Conservation (phyloP, 805 yeast genomes). For the Candida stauntonica region DNA sequence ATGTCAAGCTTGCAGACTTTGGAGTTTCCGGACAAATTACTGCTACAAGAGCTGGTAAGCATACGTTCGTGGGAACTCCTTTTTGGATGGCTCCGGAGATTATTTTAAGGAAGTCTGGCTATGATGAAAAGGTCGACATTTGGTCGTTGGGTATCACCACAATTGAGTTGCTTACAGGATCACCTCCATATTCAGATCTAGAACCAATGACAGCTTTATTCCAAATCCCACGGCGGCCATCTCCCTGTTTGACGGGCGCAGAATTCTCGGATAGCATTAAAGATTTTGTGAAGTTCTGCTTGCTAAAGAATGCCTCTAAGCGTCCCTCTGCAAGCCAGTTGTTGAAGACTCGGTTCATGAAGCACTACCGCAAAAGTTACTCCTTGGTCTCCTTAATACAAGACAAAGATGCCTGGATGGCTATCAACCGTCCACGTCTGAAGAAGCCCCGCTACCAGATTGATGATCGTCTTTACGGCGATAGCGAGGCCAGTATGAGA, state of each 20-base stretch:
- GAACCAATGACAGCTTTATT: constrained; percentile 77
- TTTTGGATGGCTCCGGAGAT: constrained; percentile 99
- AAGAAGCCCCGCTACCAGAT: constrained; percentile 38
- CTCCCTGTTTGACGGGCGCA: constrained; percentile 53
- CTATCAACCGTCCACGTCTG: constrained; percentile 26
- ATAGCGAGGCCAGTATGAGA: constrained; percentile 22
- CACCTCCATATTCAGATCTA: constrained; percentile 70
- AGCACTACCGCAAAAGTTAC: constrained; percentile 29
- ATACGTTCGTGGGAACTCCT: constrained; percentile 92
- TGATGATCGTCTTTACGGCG: constrained; percentile 26
- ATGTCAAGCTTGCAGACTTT: constrained; percentile 83
- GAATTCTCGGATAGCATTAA: constrained; percentile 40
- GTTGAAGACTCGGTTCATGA: constrained; percentile 50
- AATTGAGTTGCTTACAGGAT: constrained; percentile 77
- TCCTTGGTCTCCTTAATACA: constrained; percentile 34
- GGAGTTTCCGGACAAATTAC: constrained; percentile 85
- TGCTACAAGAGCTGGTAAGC: constrained; percentile 55
- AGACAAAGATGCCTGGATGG: constrained; percentile 36
- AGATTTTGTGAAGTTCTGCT: constrained; percentile 59
- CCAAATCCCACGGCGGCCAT: constrained; percentile 58
- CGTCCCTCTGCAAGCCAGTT: constrained; percentile 62
- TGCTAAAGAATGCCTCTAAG: constrained; percentile 57
- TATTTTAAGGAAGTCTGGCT: constrained; percentile 57
- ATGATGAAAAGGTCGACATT: constrained; percentile 84
- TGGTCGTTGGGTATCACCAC: constrained; percentile 96